phyloP scores from a whole-genome alignment of 192 early-diverging fungal species.

The Phycomyces nitens region DNA sequence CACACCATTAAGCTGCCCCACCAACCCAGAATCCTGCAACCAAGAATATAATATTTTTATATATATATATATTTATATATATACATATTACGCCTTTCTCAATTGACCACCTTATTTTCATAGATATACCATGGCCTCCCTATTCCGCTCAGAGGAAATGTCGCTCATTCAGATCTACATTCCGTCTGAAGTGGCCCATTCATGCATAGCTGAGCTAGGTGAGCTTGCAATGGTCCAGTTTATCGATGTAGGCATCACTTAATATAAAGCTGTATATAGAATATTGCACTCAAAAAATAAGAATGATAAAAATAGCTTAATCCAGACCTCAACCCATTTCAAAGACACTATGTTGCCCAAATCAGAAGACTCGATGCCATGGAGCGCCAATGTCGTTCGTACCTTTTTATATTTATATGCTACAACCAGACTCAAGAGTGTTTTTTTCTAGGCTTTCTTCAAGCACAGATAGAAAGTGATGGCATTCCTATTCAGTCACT shows the following conservation, averaged over 20 bases:
- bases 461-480: slow-evolving; percentile 72
- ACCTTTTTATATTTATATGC: no score
- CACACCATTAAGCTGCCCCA: no score
- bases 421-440: no score
- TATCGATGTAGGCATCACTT: slow-evolving; percentile 70
- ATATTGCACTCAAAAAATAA: no score
- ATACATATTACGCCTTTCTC: no score
- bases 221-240: slow-evolving; percentile 94
- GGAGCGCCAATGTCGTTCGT: slow-evolving; percentile 90
- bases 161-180: slow-evolving; percentile 94
- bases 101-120: no score
- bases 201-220: slow-evolving; percentile 89
- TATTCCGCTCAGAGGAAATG: slow-evolving; percentile 96
- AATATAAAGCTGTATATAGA: background rate
- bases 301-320: slow-evolving; percentile 63
- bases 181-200: slow-evolving; percentile 89
- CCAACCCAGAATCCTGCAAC: no score
- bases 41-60: no score
- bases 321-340: slow-evolving; percentile 91
- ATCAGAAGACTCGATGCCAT: slow-evolving; percentile 96
- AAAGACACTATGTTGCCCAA: slow-evolving; percentile 93
- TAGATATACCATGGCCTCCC: slow-evolving; percentile 29
- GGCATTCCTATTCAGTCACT: slow-evolving; percentile 59
- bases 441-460: slow-evolving; percentile 73
- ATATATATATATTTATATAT: no score